Evolutionary conservation across 2,329 filamentous ascomycete genomes (phyloP), one percentile per base, ranked within the genome.

Genomic region (Ophiostoma sp.): DNA sequence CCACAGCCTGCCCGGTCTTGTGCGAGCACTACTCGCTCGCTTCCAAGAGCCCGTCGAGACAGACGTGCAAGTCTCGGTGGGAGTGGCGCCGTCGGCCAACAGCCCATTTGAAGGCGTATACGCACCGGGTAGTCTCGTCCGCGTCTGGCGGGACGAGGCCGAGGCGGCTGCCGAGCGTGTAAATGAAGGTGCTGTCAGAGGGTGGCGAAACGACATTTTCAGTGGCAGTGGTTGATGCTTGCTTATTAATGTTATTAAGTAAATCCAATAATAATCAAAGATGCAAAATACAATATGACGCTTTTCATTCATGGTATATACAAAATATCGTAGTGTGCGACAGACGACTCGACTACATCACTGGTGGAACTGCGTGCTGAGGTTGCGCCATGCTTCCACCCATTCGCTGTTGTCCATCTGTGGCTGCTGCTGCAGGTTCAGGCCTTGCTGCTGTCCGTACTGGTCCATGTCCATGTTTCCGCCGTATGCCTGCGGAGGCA

Each of bases 151-250:
- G 74, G 89, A 93, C 73, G 90, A 96, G 79, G 93, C 87, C 0
- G 80, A 82, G 31, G 83, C 84, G 72, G 93, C 92, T 0, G 84
- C 84, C 27, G 91, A 96, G 78, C 84, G 88, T 57, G 87, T 96
- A 52, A 88, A 94, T 73, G 67, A 71, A 5, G 35, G 23, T 11
- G 67, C 70, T 0, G 62, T 7, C 17, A 8, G 31, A 6, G 91
- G 90, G 0, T 97, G 93, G 93, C 86, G 90, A 74, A 97, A 96
- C 78, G 88, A 88, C 65, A 89, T 96, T n/a, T 96, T 97, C 75
- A 27, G 48, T 20, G 41, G n/a, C 23, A 27, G 44, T 15, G 17
- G 44, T 48, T 31, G 27, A 31, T 31, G 27, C 3, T 31, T 31
- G 44, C 20, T 48, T 48, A 4, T 2, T 48, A 20, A 6, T 48